These are phyloP conservation scores for Aspergillus sp. DNA, from an alignment of 2,329 filamentous ascomycete species.

Conservation along the genomic window DNA sequence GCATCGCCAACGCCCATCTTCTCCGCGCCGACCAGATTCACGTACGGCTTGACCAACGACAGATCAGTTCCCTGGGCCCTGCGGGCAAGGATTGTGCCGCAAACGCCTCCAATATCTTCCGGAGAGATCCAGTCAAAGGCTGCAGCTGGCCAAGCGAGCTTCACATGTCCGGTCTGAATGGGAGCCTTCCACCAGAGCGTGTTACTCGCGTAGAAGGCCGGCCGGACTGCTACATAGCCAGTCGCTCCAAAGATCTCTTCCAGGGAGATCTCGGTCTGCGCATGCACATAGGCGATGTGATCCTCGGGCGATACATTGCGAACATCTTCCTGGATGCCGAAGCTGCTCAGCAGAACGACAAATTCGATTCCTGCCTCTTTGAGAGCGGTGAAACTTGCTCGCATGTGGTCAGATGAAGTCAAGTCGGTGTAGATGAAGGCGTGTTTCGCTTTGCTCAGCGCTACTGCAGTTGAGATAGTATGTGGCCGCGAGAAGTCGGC, in stretches of 20 bases:
- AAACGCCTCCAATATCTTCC: constrained; percentile 50
- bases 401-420: constrained; percentile 43
- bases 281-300: constrained; percentile 46
- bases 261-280: constrained; percentile 48
- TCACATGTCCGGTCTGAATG: constrained; percentile 31
- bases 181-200: constrained; percentile 33
- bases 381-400: constrained; percentile 44
- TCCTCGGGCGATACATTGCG: constrained; percentile 29
- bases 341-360: constrained; percentile 53
- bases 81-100: constrained; percentile 39
- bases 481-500: constrained; percentile 51
- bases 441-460: constrained; percentile 42
- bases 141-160: constrained; percentile 32
- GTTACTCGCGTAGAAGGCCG: constrained; percentile 52
- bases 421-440: constrained; percentile 53
- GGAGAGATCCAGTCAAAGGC: constrained; percentile 46
- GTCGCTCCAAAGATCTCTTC: constrained; percentile 43
- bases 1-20: not conserved
- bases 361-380: constrained; percentile 49
- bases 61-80: constrained; percentile 28
- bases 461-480: constrained; percentile 44
- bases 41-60: not conserved
- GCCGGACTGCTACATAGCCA: constrained; percentile 46
- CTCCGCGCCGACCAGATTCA: constrained; percentile 19
- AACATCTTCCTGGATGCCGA: constrained; percentile 33